Evolutionary conservation across 2,329 filamentous ascomycete genomes (phyloP), one percentile per base, ranked within the genome.

Genomic region (Ramichloridium luteum): DNA sequence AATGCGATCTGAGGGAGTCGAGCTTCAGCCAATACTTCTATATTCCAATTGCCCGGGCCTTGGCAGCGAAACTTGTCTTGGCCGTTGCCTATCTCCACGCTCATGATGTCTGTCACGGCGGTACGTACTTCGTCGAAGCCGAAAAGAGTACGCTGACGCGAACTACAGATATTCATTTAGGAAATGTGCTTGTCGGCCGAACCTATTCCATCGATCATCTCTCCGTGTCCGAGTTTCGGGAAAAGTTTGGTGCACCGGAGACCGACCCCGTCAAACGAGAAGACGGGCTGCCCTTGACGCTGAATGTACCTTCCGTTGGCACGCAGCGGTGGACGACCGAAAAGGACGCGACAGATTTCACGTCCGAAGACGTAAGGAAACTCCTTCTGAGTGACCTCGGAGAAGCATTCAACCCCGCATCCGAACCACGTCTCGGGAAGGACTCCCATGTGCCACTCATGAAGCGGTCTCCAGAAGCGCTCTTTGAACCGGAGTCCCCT

Each of bases 1-100:
- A 29, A 12, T 13, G 27, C 6, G 12, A 29, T 18, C 27, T 29
- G 3, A 8, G n/a, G n/a, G 20, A 23, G n/a, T 8, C 20, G 8
- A 8, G 8, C 20, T 23, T 23, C n/a, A 23, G 20, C 20, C 8
- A n/a, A 8, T 8, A 8, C 8, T 23, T 23, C n/a, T n/a, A 23
- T n/a, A 23, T 23, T 23, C 20, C 20, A 23, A n/a, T 23, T n/a
- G 20, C 20, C n/a, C 20, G 20, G 20, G n/a, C 20, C 20, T 23
- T 23, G 20, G 20, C 20, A 8, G 20, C 20, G 20, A 23, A 23
- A n/a, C 20, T 23, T n/a, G n/a, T 23, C 8, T n/a, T 23, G 20
- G n/a, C 20, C 20, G 20, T 23, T 8, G 8, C 20, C n/a, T 23
- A 8, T 23, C 20, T 23, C n/a, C 20, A 23, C n/a, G 20, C 20